A percentile compares a stretch with the other conserved stretches of the same genome.
Conservation (phyloP, 139 green algal genomes). For the Pseudopediastrum boryanum region DNA sequence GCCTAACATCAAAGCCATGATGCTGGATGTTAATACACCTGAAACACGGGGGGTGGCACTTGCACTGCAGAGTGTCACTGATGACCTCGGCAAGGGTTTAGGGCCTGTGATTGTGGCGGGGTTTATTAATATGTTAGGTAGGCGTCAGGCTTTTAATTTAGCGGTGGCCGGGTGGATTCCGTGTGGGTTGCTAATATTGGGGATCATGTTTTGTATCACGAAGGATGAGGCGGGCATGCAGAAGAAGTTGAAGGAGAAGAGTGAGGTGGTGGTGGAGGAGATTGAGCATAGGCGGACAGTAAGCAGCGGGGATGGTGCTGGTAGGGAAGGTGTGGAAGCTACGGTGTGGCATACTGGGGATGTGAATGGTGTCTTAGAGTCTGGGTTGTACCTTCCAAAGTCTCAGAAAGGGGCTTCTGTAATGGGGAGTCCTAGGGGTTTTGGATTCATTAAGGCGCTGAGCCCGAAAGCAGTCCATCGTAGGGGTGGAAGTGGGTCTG, state of each 20-base stretch:
- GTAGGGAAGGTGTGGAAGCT: too few species aligned
- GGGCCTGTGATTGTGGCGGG: constrained; percentile 76
- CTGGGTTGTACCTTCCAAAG: not conserved
- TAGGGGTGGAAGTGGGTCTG: not conserved
- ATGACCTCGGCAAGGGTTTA: constrained; percentile 82
- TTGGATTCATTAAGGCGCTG: too few species aligned
- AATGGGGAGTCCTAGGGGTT: too few species aligned
- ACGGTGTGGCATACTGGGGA: too few species aligned
- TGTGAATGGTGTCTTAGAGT: too few species aligned
- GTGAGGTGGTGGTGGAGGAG: not conserved
- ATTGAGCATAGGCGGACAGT: not conserved
- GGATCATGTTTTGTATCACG: constrained; percentile 41
- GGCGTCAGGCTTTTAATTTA: constrained; percentile 72
- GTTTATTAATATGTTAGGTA: constrained; percentile 34
- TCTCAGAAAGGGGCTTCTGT: not conserved
- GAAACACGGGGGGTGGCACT: constrained; percentile 78
- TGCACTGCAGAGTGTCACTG: constrained; percentile 75
- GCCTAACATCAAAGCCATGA: constrained; percentile 69
- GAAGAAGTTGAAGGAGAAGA: constrained; percentile 11
- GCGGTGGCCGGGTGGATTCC: constrained; percentile 74
- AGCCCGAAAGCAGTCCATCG: too few species aligned
- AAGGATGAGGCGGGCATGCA: constrained; percentile 66
- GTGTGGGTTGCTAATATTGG: constrained; percentile 65
- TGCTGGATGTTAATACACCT: constrained; percentile 85
- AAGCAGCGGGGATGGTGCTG: not conserved